Evolutionary conservation across 2,329 filamentous ascomycete species (phyloP).

Genomic region (Dactylellina drechsleri): DNA sequence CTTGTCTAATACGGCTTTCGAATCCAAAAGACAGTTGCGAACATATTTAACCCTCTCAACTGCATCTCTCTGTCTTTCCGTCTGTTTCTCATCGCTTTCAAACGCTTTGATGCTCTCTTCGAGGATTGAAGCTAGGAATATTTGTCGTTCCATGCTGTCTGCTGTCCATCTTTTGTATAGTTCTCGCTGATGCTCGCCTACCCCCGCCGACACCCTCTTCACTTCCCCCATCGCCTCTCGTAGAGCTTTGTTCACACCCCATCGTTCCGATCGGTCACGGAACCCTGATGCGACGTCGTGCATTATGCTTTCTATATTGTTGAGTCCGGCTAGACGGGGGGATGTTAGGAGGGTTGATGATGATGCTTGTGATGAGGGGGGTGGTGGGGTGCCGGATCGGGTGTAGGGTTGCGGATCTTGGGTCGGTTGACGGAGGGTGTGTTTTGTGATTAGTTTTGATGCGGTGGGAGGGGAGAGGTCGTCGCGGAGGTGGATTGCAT

Average conservation of each 20-base stretch:
- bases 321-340: conserved; percentile 60
- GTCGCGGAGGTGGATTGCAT: conserved; percentile 78
- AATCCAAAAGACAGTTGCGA: conserved; percentile 56
- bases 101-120: conserved; percentile 56
- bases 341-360: conserved; percentile 58
- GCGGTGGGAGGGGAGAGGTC: conserved; percentile 67
- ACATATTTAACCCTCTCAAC: conserved; percentile 56
- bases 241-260: conserved; percentile 82
- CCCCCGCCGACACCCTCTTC: conserved; percentile 60
- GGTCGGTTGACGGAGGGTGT: conserved; percentile 23
- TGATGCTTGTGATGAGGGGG: neutral
- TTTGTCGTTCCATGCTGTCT: conserved; percentile 55
- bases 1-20: conserved; percentile 49
- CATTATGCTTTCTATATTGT: conserved; percentile 70
- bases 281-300: conserved; percentile 81
- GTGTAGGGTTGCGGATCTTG: conserved; percentile 26
- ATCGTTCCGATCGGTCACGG: conserved; percentile 76
- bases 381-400: conserved; percentile 53
- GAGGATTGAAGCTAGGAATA: conserved; percentile 54
- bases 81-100: conserved; percentile 31
- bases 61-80: conserved; percentile 36
- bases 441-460: conserved; percentile 39
- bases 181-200: conserved; percentile 47
- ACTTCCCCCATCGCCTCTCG: conserved; percentile 84
- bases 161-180: conserved; percentile 40